These are phyloP conservation scores for Dactylellina sp. DNA, from an alignment of 2,329 filamentous ascomycete species.

Conservation along the genomic window DNA sequence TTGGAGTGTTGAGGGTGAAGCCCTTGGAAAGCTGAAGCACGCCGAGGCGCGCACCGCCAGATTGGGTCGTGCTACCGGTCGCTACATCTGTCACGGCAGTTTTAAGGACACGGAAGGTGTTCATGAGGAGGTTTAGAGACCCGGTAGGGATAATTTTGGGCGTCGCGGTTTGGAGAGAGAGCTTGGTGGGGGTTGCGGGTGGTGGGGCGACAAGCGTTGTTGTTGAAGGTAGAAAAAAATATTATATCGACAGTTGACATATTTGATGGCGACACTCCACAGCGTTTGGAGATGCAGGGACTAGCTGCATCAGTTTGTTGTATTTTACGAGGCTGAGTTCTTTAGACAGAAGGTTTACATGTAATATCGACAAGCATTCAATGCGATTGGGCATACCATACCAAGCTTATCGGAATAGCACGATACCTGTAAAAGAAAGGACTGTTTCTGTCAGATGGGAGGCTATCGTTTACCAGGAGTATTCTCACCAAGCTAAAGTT, in stretches of 20 bases:
- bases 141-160: conserved; percentile 6
- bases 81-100: conserved; percentile 56
- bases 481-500: not conserved
- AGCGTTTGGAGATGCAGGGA: not conserved
- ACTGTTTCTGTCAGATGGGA: too few species aligned
- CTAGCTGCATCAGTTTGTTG: not conserved
- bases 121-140: conserved; percentile 21
- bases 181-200: not conserved
- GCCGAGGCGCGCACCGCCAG: conserved; percentile 43
- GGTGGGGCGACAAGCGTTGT: conserved; percentile 11
- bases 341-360: too few species aligned
- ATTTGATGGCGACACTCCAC: not conserved
- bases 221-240: not conserved
- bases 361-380: too few species aligned
- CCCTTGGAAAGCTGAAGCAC: conserved; percentile 62
- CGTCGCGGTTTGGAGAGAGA: conserved; percentile 8
- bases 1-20: conserved; percentile 80
- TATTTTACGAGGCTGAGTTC: not conserved
- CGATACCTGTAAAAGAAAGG: too few species aligned
- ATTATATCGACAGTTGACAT: conserved; percentile 1
- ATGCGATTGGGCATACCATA: too few species aligned
- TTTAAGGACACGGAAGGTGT: conserved; percentile 54
- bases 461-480: too few species aligned
- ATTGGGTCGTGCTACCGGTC: conserved; percentile 14
- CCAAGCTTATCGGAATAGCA: too few species aligned